A percentile compares a stretch with the other conserved stretches of the same genome.
These are phyloP conservation scores for Solanum chiquidenum DNA, from an alignment of 257 asterid species.

Conservation along the genomic window DNA sequence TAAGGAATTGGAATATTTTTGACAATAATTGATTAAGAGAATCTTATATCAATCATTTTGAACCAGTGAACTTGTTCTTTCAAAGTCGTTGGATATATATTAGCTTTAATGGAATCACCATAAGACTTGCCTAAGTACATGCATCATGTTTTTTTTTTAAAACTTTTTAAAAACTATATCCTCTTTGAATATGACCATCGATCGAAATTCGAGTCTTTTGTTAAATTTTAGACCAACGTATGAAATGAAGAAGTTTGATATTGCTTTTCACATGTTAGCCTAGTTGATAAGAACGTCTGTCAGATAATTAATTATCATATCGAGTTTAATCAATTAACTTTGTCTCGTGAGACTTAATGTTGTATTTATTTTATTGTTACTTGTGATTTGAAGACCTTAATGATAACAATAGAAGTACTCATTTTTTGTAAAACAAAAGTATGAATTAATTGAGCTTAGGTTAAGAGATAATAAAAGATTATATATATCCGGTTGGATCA, in stretches of 20 bases:
- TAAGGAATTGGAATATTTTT: neutral
- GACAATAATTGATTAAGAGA: neutral
- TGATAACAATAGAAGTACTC: neutral
- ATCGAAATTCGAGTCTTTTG: neutral
- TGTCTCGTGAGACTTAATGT: fast-evolving
- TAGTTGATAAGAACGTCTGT: neutral
- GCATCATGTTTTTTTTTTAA: neutral
- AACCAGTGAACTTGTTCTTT: neutral
- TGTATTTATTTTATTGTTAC: no score
- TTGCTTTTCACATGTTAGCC: neutral
- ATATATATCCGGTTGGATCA: neutral
- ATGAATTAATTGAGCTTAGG: neutral
- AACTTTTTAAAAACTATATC: neutral
- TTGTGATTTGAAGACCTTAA: neutral
- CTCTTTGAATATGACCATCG: neutral
- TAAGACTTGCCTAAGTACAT: neutral
- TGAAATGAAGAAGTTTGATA: neutral
- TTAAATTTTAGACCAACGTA: neutral
- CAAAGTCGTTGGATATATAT: neutral
- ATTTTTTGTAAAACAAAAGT: neutral
- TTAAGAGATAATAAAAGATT: neutral
- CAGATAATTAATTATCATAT: neutral
- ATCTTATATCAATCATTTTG: neutral
- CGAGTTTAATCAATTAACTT: neutral
- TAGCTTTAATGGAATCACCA: neutral